These are phyloP conservation scores for Fusarium equiseti DNA, from an alignment of 2,329 filamentous ascomycete species.

Conservation along the genomic window DNA sequence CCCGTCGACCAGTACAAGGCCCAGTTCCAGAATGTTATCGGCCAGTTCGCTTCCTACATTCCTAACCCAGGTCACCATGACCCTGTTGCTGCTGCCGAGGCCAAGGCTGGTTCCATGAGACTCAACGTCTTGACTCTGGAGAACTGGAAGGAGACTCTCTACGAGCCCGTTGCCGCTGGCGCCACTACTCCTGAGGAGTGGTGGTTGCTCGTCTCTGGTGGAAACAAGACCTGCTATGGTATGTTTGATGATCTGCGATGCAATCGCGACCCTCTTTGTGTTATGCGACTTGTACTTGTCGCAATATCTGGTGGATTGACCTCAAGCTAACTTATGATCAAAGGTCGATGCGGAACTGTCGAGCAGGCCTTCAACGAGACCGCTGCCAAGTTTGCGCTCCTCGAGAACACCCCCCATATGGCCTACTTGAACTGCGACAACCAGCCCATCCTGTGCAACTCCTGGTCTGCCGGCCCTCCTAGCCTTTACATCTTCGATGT, in stretches of 20 bases:
- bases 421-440: slow-evolving; percentile 79
- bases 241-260: slow-evolving; percentile 43
- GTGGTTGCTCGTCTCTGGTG: slow-evolving; percentile 79
- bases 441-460: slow-evolving; percentile 80
- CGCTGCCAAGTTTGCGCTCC: slow-evolving; percentile 71
- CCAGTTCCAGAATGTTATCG: slow-evolving; percentile 73
- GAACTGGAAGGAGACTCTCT: slow-evolving; percentile 78
- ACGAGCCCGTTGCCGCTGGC: slow-evolving; percentile 68
- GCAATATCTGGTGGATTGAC: background rate
- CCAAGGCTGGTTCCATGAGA: slow-evolving; percentile 57
- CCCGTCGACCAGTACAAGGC: slow-evolving; percentile 70
- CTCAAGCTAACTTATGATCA: slow-evolving; percentile 36
- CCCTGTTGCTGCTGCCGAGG: slow-evolving; percentile 56
- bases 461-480: slow-evolving; percentile 75
- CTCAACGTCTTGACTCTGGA: slow-evolving; percentile 70
- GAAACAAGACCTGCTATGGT: slow-evolving; percentile 83
- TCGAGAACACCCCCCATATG: slow-evolving; percentile 73
- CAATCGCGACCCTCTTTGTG: background rate
- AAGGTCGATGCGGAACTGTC: slow-evolving; percentile 73
- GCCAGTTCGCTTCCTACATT: slow-evolving; percentile 67
- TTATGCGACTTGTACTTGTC: background rate
- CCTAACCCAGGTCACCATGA: slow-evolving; percentile 61
- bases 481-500: slow-evolving; percentile 76
- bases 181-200: slow-evolving; percentile 77
- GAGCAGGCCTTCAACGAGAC: slow-evolving; percentile 77